Evolutionary conservation across 495 filamentous ascomycete species (phyloP), one percentile per base, ranked within the genome.

Genomic region (Pseudoneurospora amorphoporcata): DNA sequence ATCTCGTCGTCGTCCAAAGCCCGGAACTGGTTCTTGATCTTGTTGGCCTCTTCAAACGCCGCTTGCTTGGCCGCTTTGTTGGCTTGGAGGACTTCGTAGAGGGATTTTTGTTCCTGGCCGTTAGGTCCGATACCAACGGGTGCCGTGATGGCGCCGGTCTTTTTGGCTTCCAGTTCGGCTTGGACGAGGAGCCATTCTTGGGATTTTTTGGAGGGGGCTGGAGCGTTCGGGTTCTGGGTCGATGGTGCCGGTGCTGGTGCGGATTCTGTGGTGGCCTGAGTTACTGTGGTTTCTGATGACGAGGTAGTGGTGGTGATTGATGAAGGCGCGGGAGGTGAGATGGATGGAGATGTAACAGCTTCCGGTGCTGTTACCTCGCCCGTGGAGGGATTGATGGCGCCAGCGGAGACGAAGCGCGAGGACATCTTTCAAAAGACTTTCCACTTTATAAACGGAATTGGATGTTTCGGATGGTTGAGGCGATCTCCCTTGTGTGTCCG

Each of bases 1-100:
- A 95, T 87, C 82, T 99, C 95, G 77, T 96, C 94, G 73, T 97
- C 93, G 77, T 98, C 94, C 43, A 99, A 88, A 9, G 93, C 88
- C 70, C 94, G 91, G 83, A 98, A 99, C 83, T 98, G 95, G 79
- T 98, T 97, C 81, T 91, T 92, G 65, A 99, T 81, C 73, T 90
- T 88, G 72, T 88, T 88, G 75, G 92, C 90, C 81, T 99, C 96
- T 81, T 97, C 95, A 81, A 98, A 97, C 69, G 93, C 94, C 77
- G 97, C 94, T 83, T 98, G 94, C 81, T 98, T 98, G 75, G 93
- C 93, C 79, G 92, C 94, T 89, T 98, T 98, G 79, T 98, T 98
- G 71, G 91, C 92, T 83, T 98, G 90, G 69, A 99, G 82, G 7
- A 95, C 88, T 68, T 97, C 95, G 79, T 85, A 99, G 43, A 99